Evolutionary conservation across 176 grass and related monocot genomes (phyloP), one percentile per base, ranked within the genome.

Genomic region (Areca catechu): DNA sequence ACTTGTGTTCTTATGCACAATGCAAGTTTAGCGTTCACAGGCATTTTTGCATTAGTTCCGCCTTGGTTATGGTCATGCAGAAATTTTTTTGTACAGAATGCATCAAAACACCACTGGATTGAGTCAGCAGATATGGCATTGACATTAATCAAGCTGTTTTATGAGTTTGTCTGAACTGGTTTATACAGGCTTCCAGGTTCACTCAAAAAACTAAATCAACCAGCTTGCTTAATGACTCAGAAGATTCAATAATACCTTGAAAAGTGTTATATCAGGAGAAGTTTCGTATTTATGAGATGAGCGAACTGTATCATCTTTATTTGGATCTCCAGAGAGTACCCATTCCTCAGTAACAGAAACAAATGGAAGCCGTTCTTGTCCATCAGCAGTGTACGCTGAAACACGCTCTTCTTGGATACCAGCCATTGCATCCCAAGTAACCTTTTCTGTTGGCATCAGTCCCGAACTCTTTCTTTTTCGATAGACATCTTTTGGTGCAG

Each of bases 241-340:
- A 15, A 70, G 18, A 21, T 25, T 30, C 21, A 51, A 19, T 21
- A 25, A 20, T 29, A 90, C 92, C 86, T 96, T 96, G 65, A 96
- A 96, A 18, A 96, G 69, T 68, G 86, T 79, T 62, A 96, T 96
- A 75, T 96, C 86, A 77, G 92, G 92, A 82, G 86, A 88, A 68
- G 74, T 82, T 87, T 89, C 83, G 56, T 96, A 96, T 84, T 60
- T 86, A 74, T 96, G 92, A 67, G 74, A 83, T 56, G 77, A 58
- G 15, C 86, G 86, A 60, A 79, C 86, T 71, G 72, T 20, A 58
- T 82, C 69, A 84, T 96, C 86, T 66, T 69, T 96, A 60, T 68
- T 57, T 60, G 71, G 68, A 48, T 96, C 86, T 65, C 92, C 92
- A 7, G 86, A 90, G 62, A 96, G 79, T 51, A 90, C 61, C 92